Evolutionary conservation across 306 rosid species (phyloP), one percentile per base, ranked within the genome.

Genomic region (Casuarina equisetifolia): DNA sequence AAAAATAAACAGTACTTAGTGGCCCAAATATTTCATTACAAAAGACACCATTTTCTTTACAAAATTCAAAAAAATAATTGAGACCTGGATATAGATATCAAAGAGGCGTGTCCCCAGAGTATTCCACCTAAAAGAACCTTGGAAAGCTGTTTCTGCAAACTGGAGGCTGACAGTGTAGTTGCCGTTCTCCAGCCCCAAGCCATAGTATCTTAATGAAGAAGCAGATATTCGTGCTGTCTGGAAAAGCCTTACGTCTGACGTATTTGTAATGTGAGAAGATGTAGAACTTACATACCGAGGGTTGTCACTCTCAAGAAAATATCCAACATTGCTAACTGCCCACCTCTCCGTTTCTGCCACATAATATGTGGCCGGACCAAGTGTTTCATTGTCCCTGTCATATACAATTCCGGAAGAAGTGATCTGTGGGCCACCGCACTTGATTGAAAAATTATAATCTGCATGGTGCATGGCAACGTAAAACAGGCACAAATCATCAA

Each of bases 151-250:
- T 81, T 91, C 98, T 7, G 93, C 86, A 78, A 93, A 93, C 72
- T 86, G 89, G 77, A 93, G 97, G 74, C 80, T 83, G 49, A 93
- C 82, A 44, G 84, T 90, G 83, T 93, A 90, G 73, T 77, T 71
- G 2, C 97, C 98, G 78, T 91, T 91, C 70, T 91, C 84, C 54
- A 93, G 84, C 51, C 97, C 98, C 70, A 93, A 52, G 12, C 98
- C 98, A 78, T 87, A 90, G 83, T 93, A 91, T 85, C 98, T 86
- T 48, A 93, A 68, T 17, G 98, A 93, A 50, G 97, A 93, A 77
- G 97, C 82, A 69, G 98, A 91, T 40, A 90, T 69, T 13, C 98
- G 81, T 12, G 88, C 82, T 42, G 93, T 87, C 84, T 93, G 96
- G 57, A 87, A 90, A 58, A 91, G 83, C 80, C 84, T 93, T 0